These are phyloP conservation scores for Edaphochlamys debaryana DNA, from an alignment of 139 green algal genomes.

Conservation along the genomic window DNA sequence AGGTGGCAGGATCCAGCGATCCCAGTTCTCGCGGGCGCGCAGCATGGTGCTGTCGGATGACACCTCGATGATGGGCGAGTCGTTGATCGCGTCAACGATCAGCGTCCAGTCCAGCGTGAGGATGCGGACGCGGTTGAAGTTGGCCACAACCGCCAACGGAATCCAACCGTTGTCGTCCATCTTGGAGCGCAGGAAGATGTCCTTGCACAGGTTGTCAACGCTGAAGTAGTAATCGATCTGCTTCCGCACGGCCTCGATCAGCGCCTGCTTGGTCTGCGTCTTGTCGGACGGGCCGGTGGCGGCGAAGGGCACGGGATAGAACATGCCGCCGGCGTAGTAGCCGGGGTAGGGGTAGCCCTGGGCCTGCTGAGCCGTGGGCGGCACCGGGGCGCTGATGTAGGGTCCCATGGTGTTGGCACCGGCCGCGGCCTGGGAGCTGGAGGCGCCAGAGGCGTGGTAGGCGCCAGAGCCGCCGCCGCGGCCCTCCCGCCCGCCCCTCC, in stretches of 20 bases:
- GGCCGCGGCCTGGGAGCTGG: conserved; percentile 8
- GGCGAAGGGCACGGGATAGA: conserved; percentile 77
- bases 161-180: conserved; percentile 96
- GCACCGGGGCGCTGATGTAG: conserved; percentile 39
- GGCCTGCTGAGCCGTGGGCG: conserved; percentile 8
- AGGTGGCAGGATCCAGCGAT: conserved; percentile 81
- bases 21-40: conserved; percentile 62
- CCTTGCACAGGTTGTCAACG: conserved; percentile 92
- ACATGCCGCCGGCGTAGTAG: conserved; percentile 65
- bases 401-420: conserved; percentile 34
- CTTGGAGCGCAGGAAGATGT: conserved; percentile 95
- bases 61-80: conserved; percentile 70
- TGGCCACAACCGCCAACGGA: conserved; percentile 80
- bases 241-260: conserved; percentile 72
- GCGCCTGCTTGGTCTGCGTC: conserved; percentile 49
- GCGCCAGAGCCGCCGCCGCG: conserved; percentile 5
- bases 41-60: conserved; percentile 66
- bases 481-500: conserved; percentile 22
- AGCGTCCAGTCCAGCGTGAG: conserved; percentile 87
- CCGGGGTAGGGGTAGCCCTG: conserved; percentile 45
- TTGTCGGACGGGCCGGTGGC: conserved; percentile 21
- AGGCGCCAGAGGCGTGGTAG: conserved; percentile 34
- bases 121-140: conserved; percentile 95
- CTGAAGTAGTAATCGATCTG: conserved; percentile 99
- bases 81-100: conserved; percentile 75